Evolutionary conservation across 805 yeast genomes (phyloP).

Genomic region (Dipodascus albidus): DNA sequence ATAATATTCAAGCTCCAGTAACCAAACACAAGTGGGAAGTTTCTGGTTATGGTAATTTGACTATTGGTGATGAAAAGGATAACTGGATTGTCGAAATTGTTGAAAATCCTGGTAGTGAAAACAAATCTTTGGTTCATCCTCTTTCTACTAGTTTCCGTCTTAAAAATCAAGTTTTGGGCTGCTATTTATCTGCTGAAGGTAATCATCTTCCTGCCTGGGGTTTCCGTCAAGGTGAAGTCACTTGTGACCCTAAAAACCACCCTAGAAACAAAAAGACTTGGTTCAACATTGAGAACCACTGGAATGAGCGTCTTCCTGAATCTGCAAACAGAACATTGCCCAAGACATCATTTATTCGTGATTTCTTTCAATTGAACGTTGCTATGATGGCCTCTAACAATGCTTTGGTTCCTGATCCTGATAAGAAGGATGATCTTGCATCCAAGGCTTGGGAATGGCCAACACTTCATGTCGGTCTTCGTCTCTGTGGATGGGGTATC

Average conservation of each 20-base stretch:
- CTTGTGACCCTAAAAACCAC: constrained; percentile 43
- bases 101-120: constrained; percentile 26
- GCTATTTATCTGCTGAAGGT: constrained; percentile 82
- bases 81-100: constrained; percentile 85
- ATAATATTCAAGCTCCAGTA: constrained; percentile 65
- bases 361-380: constrained; percentile 58
- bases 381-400: constrained; percentile 81
- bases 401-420: constrained; percentile 67
- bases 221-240: constrained; percentile 93
- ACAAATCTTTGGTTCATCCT: constrained; percentile 37
- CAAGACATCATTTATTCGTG: constrained; percentile 46
- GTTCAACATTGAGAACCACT: constrained; percentile 75
- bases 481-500: constrained; percentile 67
- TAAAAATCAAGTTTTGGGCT: constrained; percentile 53
- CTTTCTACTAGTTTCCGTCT: constrained; percentile 75
- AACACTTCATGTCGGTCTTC: constrained; percentile 48
- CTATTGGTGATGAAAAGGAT: constrained; percentile 68
- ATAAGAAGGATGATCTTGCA: constrained; percentile 60
- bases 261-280: constrained; percentile 51
- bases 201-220: constrained; percentile 89
- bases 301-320: constrained; percentile 36
- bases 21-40: constrained; percentile 64
- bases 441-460: constrained; percentile 85
- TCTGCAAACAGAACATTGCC: constrained; percentile 32
- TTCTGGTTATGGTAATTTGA: constrained; percentile 69